A percentile compares a stretch with the other conserved stretches of the same genome.
Evolutionary conservation across 2,329 filamentous ascomycete genomes (phyloP).

Genomic region (Scedosporium minutisporum): DNA sequence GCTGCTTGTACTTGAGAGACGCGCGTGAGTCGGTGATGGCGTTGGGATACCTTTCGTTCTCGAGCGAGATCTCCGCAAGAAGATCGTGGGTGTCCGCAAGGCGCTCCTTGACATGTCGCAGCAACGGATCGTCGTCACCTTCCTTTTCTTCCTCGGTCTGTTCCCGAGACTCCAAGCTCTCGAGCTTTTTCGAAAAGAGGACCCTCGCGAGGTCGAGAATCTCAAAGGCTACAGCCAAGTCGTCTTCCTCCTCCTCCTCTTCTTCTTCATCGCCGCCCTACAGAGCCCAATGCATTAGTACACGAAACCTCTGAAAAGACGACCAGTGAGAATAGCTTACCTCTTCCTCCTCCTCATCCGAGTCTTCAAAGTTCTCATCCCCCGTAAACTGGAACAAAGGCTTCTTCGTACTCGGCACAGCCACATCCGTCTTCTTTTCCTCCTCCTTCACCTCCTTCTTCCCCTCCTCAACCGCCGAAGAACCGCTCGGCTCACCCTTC

Average conservation of each 20-base stretch:
- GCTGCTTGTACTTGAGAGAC: slow-evolving; percentile 67
- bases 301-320: background rate
- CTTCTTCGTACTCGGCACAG: slow-evolving; percentile 42
- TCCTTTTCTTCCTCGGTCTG: slow-evolving; percentile 20
- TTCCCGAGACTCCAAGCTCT: slow-evolving; percentile 22
- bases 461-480: slow-evolving; percentile 15
- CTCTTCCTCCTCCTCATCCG: slow-evolving; percentile 55
- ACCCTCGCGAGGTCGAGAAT: slow-evolving; percentile 72
- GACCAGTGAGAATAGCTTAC: slow-evolving; percentile 20
- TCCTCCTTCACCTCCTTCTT: slow-evolving; percentile 23
- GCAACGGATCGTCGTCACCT: slow-evolving; percentile 27
- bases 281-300: slow-evolving; percentile 10
- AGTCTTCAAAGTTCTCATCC: slow-evolving; percentile 85
- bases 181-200: slow-evolving; percentile 48
- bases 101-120: slow-evolving; percentile 66
- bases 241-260: slow-evolving; percentile 56
- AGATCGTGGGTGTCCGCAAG: slow-evolving; percentile 90
- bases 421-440: slow-evolving; percentile 20
- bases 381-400: slow-evolving; percentile 86
- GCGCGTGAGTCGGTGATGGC: slow-evolving; percentile 78
- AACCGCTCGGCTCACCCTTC: slow-evolving; percentile 6
- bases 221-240: slow-evolving; percentile 71
- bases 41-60: slow-evolving; percentile 84
- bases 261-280: slow-evolving; percentile 28
- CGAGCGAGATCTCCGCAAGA: slow-evolving; percentile 90